Percentiles rank a stretch among this genome's conserved stretches.
Evolutionary conservation across 441 rosid genomes (phyloP).

Genomic region (Corymbia calophylla): DNA sequence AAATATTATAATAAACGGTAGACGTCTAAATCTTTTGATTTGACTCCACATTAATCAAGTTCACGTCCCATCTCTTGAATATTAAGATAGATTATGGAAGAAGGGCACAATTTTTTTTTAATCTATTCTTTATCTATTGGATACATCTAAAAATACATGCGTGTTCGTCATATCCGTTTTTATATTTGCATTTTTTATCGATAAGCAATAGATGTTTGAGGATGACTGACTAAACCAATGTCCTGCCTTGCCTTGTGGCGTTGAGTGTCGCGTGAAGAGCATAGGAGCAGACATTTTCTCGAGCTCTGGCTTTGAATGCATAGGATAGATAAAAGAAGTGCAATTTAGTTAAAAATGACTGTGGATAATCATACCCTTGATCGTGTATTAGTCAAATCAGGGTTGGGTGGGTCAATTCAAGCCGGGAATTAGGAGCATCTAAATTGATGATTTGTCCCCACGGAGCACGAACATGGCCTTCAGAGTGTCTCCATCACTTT

Average conservation of each 20-base stretch:
- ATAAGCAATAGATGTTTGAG: neutral
- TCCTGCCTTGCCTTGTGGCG: rapidly evolving
- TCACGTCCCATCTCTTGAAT: neutral
- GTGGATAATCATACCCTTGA: neutral
- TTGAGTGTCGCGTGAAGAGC: neutral
- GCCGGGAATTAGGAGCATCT: neutral
- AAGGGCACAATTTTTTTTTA: neutral
- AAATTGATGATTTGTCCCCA: neutral
- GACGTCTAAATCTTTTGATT: neutral
- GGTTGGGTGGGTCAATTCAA: neutral
- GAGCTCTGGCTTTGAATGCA: rapidly evolving
- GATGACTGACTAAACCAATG: neutral
- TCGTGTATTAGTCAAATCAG: neutral
- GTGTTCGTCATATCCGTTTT: neutral
- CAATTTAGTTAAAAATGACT: rapidly evolving
- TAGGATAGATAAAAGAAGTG: neutral
- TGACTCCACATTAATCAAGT: neutral
- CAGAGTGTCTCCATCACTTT: neutral
- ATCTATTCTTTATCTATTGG: neutral
- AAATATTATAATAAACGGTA: neutral
- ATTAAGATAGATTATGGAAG: neutral
- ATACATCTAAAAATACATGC: neutral
- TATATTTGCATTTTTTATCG: neutral
- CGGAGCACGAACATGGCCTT: neutral
- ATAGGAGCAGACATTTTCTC: neutral